phyloP scores from a whole-genome alignment of 2,329 filamentous ascomycete species.

The Penicillium sp. region DNA sequence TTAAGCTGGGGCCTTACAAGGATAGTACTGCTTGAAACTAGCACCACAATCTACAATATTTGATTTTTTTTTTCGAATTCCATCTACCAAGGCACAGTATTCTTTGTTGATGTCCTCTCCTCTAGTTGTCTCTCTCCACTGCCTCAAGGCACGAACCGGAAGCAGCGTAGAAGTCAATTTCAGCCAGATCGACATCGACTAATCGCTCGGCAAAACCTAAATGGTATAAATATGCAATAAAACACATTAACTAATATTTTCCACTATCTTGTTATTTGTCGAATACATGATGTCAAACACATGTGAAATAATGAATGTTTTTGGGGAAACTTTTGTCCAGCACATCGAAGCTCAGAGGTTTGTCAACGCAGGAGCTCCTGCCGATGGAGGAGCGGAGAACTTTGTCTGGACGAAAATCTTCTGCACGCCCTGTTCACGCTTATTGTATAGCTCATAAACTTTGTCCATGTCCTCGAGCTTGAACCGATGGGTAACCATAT shows the following conservation, averaged over 20 bases:
- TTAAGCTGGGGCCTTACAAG: constrained; percentile 36
- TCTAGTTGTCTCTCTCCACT: too few relatives aligned
- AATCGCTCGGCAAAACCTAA: too few relatives aligned
- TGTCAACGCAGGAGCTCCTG: neutral
- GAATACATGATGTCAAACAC: neutral
- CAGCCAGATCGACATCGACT: too few relatives aligned
- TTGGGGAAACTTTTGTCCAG: neutral
- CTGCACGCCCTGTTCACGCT: constrained; percentile 62
- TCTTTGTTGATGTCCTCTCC: too few relatives aligned
- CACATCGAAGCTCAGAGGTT: constrained; percentile 1
- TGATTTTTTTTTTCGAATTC: too few relatives aligned
- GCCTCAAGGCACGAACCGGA: too few relatives aligned
- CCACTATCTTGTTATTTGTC: neutral
- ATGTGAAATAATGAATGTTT: neutral
- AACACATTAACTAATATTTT: too few relatives aligned
- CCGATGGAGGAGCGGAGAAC: constrained; percentile 51
- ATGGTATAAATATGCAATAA: too few relatives aligned
- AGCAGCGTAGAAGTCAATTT: too few relatives aligned
- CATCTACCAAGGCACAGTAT: too few relatives aligned
- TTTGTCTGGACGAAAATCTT: constrained; percentile 69
- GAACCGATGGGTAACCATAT: constrained; percentile 78
- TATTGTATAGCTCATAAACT: constrained; percentile 62
- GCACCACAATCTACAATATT: too few relatives aligned
- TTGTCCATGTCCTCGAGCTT: constrained; percentile 68
- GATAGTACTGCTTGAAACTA: constrained; percentile 27